phyloP scores from a whole-genome alignment of 2,329 filamentous ascomycete species.

The Cladophialophora bantiana region DNA sequence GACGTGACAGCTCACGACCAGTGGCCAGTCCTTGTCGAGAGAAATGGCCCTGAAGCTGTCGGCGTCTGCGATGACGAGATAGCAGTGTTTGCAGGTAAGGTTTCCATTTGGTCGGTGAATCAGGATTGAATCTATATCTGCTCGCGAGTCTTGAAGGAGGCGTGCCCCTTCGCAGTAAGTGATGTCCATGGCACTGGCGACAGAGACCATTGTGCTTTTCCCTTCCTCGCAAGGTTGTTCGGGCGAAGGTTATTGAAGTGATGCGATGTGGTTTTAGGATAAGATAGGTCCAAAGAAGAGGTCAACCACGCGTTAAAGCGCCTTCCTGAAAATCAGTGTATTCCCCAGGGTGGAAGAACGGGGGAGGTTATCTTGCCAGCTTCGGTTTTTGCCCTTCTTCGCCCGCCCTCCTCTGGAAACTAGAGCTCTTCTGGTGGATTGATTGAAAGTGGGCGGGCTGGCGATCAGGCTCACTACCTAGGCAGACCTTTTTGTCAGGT shows the following conservation, averaged over 20 bases:
- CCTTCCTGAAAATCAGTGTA: too few relatives aligned
- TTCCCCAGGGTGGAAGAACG: too few relatives aligned
- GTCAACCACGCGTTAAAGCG: not conserved
- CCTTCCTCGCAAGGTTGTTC: too few relatives aligned
- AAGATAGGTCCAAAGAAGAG: not conserved
- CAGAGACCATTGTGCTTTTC: not conserved
- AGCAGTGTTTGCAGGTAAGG: constrained; percentile 18
- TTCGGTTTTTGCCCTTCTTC: not conserved
- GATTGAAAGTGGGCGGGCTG: not conserved
- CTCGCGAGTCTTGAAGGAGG: constrained; percentile 16
- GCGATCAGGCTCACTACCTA: not conserved
- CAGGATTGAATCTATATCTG: constrained; percentile 8
- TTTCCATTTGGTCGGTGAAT: constrained; percentile 15
- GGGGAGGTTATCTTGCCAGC: too few relatives aligned
- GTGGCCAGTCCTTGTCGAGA: constrained; percentile 11
- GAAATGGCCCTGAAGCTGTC: constrained; percentile 3
- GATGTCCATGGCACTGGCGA: constrained; percentile 11
- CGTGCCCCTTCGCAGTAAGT: constrained; percentile 21
- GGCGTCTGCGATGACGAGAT: constrained; percentile 17
- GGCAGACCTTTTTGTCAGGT: not conserved
- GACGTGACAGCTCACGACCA: constrained; percentile 21
- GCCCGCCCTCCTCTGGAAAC: not conserved
- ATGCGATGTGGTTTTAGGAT: not conserved
- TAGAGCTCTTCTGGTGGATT: not conserved
- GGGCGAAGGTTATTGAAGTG: not conserved